Conservation (phyloP, 176 grass and related monocot species). For the Ensete glaucum region DNA sequence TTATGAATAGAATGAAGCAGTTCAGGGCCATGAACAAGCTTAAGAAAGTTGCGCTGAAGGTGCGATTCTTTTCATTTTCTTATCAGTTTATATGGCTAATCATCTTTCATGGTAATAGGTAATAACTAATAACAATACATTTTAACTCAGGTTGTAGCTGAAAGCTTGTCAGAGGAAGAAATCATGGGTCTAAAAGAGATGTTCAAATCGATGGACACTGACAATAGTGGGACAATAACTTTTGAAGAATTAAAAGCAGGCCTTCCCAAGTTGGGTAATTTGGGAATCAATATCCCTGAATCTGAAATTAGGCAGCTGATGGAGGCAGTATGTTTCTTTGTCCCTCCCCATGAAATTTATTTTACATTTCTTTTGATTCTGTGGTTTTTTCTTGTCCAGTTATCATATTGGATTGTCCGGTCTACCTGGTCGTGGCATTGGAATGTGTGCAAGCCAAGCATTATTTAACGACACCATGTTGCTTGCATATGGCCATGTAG, state of each 20-base stretch:
- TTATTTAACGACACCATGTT: too few species aligned
- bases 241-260: conserved; percentile 94
- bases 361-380: background rate
- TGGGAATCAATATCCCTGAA: conserved; percentile 76
- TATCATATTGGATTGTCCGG: background rate
- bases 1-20: conserved; percentile 94
- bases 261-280: conserved; percentile 68
- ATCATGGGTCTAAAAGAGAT: conserved; percentile 92
- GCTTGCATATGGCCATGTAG: too few species aligned
- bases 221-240: conserved; percentile 92
- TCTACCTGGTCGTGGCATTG: too few species aligned
- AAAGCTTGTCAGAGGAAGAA: conserved; percentile 94
- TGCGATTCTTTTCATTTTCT: conserved; percentile 15
- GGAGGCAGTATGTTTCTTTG: conserved; percentile 67
- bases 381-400: background rate
- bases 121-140: conserved; percentile 7
- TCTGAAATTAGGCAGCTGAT: conserved; percentile 84
- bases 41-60: conserved; percentile 98
- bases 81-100: too few species aligned
- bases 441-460: too few species aligned
- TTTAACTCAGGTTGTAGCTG: conserved; percentile 50
- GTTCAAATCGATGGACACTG: conserved; percentile 86
- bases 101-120: background rate
- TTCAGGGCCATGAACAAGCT: conserved; percentile 99
- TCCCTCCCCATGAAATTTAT: background rate